Base-by-base conservation (phyloP, 2,329 filamentous ascomycete species). In the Exophiala xenobiotica region DNA sequence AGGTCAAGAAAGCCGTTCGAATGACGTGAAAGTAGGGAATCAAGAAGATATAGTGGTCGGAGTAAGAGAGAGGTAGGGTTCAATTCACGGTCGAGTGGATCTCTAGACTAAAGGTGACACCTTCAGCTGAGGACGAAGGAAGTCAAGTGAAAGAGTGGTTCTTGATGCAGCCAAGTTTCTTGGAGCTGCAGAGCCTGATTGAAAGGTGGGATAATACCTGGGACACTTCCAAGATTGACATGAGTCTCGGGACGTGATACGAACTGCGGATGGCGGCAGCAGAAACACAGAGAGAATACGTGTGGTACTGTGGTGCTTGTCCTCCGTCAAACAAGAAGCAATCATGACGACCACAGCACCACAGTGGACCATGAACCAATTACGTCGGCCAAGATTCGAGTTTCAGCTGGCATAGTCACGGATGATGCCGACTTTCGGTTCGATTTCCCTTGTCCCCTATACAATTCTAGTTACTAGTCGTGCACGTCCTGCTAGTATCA, bases 151-250 rank as follows among this genome's bases (percentile, higher is more conserved):
- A n/a, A n/a, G n/a, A n/a, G n/a, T n/a, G n/a, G n/a, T n/a, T n/a
- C n/a, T n/a, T n/a, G n/a, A n/a, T 19, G 37, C 16, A 31, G 44
- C 31, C 44, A 46, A 38, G 44, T 38, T 38, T 12, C 11, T 46
- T 24, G 19, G 19, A 38, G 3, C 2, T 18, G n/a, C 6, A 31
- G 19, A n/a, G 16, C 11, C 14, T 31, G 42, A 20, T 19, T 9
- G 12, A 24, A 43, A 3, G 4, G 18, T 24, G n/a, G n/a, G n/a
- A n/a, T n/a, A n/a, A n/a, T n/a, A n/a, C n/a, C n/a, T n/a, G n/a
- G n/a, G n/a, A n/a, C n/a, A n/a, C n/a, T n/a, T n/a, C n/a, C n/a
- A n/a, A n/a, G n/a, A n/a, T 35, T 33, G 26, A 35, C 16, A 16
- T 35, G 42, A 46, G 20, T 14, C 18, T 35, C 35, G 6, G 18